Base-by-base conservation (phyloP, 1,284 basidiomycete species). In the Leccinum subfulvum region DNA sequence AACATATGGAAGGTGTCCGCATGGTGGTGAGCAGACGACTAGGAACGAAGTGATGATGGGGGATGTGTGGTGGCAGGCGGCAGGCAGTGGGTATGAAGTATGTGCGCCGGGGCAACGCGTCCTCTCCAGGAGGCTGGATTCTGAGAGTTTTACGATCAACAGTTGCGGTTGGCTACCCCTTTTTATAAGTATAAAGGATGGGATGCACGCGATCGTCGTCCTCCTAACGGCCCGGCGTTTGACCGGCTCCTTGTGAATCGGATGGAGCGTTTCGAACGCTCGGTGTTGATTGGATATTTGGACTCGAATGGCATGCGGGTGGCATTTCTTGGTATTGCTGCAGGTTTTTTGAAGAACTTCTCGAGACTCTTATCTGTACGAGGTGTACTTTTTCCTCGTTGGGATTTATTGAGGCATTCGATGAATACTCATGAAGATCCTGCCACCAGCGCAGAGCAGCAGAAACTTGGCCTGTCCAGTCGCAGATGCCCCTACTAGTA, bases 101-200 rank as follows among this genome's bases (percentile, higher is more conserved):
- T 53, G 61, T 59, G 18, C 14, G 52, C 44, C 52, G 7, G 10
- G 26, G 5, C 9, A 53, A 26, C 55, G 52, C 26, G 62, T 59
- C 60, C 39, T 33, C 21, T 53, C 58, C 37, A 37, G 57, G 54
- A 61, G 47, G 56, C 23, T 57, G 41, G 16, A 28, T 39, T 61
- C 13, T 57, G 69, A 23, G 51, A 11, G n/a, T 30, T 47, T 39
- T n/a, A 4, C 52, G 8, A 28, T 28, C 26, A 53, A 28, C 47
- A 33, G 49, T 11, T 10, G 16, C 51, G 33, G 49, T 11, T 5
- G 18, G n/a, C 14, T n/a, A 35, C 37, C 44, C 18, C 57, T 44
- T 62, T 73, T 47, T 47, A 47, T 47, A 39, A 39, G 14, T 73
- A 68, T 68, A 62, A 62, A 62, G 37, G 35, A 21, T 41, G 56